These are phyloP conservation scores for Tetragonia tetragonoides DNA, from an alignment of 148 eudicot genomes.

Conservation along the genomic window DNA sequence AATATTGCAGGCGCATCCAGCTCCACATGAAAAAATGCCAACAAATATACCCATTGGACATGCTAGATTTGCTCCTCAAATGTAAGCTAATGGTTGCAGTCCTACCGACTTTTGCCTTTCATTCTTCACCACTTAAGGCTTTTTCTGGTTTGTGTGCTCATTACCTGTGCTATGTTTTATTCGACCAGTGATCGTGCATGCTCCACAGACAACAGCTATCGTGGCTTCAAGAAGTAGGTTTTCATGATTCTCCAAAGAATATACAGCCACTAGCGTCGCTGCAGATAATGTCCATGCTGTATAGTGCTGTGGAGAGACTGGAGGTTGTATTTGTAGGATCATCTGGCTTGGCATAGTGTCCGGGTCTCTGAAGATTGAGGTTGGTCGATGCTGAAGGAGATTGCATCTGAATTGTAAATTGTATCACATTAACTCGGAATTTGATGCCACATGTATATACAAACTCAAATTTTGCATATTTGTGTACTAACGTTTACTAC, in stretches of 20 bases:
- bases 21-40: background rate
- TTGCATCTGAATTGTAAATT: background rate
- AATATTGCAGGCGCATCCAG: background rate
- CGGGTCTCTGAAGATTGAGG: background rate
- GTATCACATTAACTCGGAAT: background rate
- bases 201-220: too few relatives aligned
- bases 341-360: background rate
- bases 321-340: background rate
- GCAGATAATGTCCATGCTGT: background rate
- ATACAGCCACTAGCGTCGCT: background rate
- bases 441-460: background rate
- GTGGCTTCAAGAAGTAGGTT: too few relatives aligned
- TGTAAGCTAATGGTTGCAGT: background rate
- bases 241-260: too few relatives aligned
- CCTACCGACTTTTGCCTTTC: background rate
- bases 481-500: background rate
- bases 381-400: background rate
- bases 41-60: background rate
- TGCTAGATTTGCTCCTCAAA: background rate
- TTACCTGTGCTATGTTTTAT: too few relatives aligned
- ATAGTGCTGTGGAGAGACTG: background rate
- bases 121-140: background rate
- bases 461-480: background rate
- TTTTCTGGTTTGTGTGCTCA: background rate
- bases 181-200: too few relatives aligned